Evolutionary conservation across 768 basidiomycete species (phyloP), one percentile per base, ranked within the genome.

Genomic region (Mrakia frigida): DNA sequence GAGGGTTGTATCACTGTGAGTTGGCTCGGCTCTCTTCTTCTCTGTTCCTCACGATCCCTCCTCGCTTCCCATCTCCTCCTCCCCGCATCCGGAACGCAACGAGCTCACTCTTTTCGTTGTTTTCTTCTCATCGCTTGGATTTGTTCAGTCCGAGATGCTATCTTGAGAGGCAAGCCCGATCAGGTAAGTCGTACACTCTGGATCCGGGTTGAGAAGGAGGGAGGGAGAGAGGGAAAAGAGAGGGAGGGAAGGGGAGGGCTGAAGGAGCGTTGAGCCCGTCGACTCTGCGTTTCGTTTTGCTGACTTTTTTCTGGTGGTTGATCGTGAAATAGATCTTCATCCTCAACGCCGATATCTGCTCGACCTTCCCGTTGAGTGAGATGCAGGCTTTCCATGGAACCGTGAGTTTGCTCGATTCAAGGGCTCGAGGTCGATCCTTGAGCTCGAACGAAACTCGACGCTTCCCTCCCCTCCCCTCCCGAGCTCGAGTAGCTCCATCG

Each of bases 311-410:
- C n/a, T 28, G 25, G 56, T n/a, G 6, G 3, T 13, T 28, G 11
- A 14, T 50, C 5, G 5, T 41, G 39, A 16, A 3, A 33, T 82
- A 84, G 79, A 82, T 86, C 81, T 85, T 85, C 79, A 84, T 86
- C 79, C 82, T 85, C 78, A 85, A 86, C 80, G 84, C 84, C 77
- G 85, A 86, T 77, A 82, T 86, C 78, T 84, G 83, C 78, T 85
- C 82, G 73, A 82, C 81, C 23, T 86, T 83, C 81, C 69, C 67
- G 16, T 37, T 78, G 41, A 52, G 16, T 2, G 59, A 41, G 31
- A 50, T 78, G 23, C 52, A 70, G 21, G 73, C 43, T 10, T 78
- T 78, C 73, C 77, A 78, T 35, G 35, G 28, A 13, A 74, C 46
- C 21, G 60, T 50, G 46, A 50, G 46, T 21, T n/a, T 4, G 46